Evolutionary conservation across 495 filamentous ascomycete species (phyloP), one percentile per base, ranked within the genome.

Genomic region (Xylaria sp.): DNA sequence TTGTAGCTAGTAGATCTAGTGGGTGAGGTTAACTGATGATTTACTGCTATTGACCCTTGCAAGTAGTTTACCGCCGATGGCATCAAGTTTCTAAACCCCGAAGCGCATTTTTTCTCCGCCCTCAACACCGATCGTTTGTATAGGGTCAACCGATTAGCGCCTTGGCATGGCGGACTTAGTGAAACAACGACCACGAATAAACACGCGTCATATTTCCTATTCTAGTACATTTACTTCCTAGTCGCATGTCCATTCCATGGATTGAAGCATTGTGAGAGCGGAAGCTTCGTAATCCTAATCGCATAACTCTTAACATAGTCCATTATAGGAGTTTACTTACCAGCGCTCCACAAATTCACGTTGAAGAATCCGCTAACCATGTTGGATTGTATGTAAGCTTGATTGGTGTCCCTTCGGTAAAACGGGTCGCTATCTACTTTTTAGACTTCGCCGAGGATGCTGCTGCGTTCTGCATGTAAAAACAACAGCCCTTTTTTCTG

Each of bases 51-150:
- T 12, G 15, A 17, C 17, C 12, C 24, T 5, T n/a, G n/a, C n/a
- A 14, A 61, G 5, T 24, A 21, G 35, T 24, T 43, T 62, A 62
- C 21, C 37, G 59, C 59, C 59, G 59, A 62, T 6, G 59, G 21
- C 21, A 37, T 12, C 15, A 62, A 19, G 21, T 6, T 37, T 12
- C 8, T 44, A 62, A 62, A 43, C 12, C 12, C 59, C 35, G 37
- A 62, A 41, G 3, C 21, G 59, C 35, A 12, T 62, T 26, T 62
- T 62, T 62, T 26, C 59, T 41, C 59, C 59, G 59, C 12, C 59
- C 14, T 43, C n/a, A 43, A 24, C 59, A 43, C 37, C 59, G 59
- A 59, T 37, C 33, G 15, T 35, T 59, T n/a, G 29, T 14, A 52
- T 52, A 24, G 29, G 26, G 57, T 21, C 8, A 0, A 7, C 11